phyloP scores from a whole-genome alignment of 257 asterid species.

The Fraxinus anomala region DNA sequence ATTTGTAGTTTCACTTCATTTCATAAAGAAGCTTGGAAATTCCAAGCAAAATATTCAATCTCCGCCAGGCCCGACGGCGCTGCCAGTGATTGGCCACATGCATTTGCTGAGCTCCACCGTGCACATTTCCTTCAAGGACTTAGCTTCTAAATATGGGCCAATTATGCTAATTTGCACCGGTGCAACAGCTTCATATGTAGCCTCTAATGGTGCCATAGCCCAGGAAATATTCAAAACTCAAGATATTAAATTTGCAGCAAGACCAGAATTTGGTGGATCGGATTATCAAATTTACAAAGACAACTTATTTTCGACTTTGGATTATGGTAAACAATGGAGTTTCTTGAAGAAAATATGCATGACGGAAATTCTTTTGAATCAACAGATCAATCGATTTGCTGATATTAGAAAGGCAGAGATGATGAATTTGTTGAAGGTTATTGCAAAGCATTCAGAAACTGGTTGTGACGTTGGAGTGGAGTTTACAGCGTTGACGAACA shows the following conservation, averaged over 20 bases:
- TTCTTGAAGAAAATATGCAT: slow-evolving; percentile 35
- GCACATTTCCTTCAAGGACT: slow-evolving; percentile 29
- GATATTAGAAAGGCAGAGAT: slow-evolving; percentile 28
- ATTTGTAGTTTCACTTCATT: neutral
- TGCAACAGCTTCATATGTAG: slow-evolving; percentile 21
- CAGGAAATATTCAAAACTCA: slow-evolving; percentile 24
- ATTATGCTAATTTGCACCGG: slow-evolving; percentile 27
- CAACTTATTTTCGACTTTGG: slow-evolving; percentile 25
- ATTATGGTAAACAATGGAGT: slow-evolving; percentile 27
- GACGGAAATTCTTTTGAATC: slow-evolving; percentile 25
- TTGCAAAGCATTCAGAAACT: slow-evolving; percentile 3
- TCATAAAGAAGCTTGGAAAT: neutral
- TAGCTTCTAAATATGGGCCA: slow-evolving; percentile 32
- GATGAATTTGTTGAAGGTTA: slow-evolving; percentile 24
- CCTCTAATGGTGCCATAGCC: slow-evolving; percentile 24
- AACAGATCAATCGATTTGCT: slow-evolving; percentile 19
- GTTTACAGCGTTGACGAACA: slow-evolving; percentile 30
- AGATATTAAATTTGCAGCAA: slow-evolving; percentile 29
- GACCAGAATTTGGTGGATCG: slow-evolving; percentile 28
- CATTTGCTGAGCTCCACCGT: slow-evolving; percentile 31
- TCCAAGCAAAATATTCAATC: neutral
- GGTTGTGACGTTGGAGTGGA: slow-evolving; percentile 27
- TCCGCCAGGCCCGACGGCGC: slow-evolving; percentile 33
- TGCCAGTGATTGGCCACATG: slow-evolving; percentile 30
- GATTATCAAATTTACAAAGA: slow-evolving; percentile 26